phyloP scores from a whole-genome alignment of 352 stramenopile genomes.

The Pythium oligandrum region DNA sequence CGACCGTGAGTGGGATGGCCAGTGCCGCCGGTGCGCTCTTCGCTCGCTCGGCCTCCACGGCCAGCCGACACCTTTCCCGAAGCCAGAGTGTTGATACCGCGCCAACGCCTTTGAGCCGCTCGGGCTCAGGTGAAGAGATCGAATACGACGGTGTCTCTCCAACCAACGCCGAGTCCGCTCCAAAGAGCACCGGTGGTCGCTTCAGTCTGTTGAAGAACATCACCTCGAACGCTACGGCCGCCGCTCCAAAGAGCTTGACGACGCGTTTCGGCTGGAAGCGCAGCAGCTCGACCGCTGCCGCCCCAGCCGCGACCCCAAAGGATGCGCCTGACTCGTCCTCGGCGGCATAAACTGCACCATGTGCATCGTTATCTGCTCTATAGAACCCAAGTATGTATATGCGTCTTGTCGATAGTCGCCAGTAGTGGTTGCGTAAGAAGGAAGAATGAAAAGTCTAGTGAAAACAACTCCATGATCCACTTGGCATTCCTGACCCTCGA shows the following conservation, averaged over 20 bases:
- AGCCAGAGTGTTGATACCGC: conserved; percentile 7
- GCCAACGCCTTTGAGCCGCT: conserved; percentile 5
- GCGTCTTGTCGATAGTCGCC: no score
- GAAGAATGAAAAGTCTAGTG: no score
- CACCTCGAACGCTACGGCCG: conserved; percentile 24
- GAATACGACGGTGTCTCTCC: conserved; percentile 17
- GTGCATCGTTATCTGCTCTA: no score
- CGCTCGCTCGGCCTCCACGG: conserved; percentile 10
- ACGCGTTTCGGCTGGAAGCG: conserved; percentile 54
- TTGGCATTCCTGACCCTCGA: no score
- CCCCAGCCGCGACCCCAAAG: no score
- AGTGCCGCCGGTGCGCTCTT: conserved; percentile 14
- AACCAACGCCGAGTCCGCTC: conserved; percentile 13
- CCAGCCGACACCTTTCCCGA: conserved; percentile 9
- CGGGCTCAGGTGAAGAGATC: conserved; percentile 10
- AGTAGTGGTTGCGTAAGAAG: no score
- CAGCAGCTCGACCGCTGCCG: background rate
- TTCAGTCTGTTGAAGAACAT: conserved; percentile 37
- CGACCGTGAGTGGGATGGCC: conserved; percentile 15
- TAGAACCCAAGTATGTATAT: no score
- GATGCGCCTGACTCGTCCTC: no score
- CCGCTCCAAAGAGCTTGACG: conserved; percentile 22
- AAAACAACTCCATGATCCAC: no score
- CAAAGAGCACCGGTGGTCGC: conserved; percentile 34
- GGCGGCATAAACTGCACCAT: no score